Percentiles rank a stretch among this genome's conserved stretches.
Evolutionary conservation across 2,329 filamentous ascomycete species (phyloP).

Genomic region (Leptodontidium sp.): DNA sequence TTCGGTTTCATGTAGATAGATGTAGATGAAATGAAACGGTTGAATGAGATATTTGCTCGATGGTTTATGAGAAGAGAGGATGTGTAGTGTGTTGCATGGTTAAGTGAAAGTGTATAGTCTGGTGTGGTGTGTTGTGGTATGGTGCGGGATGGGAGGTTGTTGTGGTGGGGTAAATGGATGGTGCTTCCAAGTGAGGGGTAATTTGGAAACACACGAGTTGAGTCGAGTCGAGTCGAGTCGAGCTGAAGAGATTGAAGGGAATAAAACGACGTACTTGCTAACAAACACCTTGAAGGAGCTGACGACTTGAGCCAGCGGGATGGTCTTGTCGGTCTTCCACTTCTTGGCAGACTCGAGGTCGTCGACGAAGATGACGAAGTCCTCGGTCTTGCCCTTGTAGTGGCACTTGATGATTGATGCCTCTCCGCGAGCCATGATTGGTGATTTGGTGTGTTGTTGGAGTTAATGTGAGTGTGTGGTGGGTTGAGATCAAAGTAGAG

Average conservation of each 20-base stretch:
- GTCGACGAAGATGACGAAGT: constrained; percentile 74
- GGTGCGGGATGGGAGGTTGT: not conserved
- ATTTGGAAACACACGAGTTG: constrained; percentile 15
- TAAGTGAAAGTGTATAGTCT: not conserved
- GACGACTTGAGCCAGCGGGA: constrained; percentile 85
- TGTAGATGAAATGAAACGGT: not conserved
- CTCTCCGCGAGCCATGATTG: constrained; percentile 64
- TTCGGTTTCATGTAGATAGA: not conserved
- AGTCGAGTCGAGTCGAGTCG: not conserved
- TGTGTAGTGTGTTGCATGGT: not conserved
- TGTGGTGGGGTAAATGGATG: constrained; percentile 19
- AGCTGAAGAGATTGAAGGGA: not conserved
- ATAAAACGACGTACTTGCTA: constrained; percentile 78
- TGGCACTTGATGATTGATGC: constrained; percentile 68
- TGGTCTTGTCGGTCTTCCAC: constrained; percentile 81
- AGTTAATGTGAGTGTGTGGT: constrained; percentile 18
- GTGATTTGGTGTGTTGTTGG: constrained; percentile 24
- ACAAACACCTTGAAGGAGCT: constrained; percentile 89
- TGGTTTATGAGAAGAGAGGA: not conserved
- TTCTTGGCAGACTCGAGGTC: constrained; percentile 71
- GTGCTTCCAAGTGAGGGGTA: constrained; percentile 21
- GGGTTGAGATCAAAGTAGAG: constrained; percentile 16
- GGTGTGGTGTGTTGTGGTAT: not conserved
- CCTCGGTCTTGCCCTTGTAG: constrained; percentile 72
- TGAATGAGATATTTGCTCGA: not conserved